Evolutionary conservation across 2,329 filamentous ascomycete genomes (phyloP).

Genomic region (Paecilomyces dactylethromorphus): DNA sequence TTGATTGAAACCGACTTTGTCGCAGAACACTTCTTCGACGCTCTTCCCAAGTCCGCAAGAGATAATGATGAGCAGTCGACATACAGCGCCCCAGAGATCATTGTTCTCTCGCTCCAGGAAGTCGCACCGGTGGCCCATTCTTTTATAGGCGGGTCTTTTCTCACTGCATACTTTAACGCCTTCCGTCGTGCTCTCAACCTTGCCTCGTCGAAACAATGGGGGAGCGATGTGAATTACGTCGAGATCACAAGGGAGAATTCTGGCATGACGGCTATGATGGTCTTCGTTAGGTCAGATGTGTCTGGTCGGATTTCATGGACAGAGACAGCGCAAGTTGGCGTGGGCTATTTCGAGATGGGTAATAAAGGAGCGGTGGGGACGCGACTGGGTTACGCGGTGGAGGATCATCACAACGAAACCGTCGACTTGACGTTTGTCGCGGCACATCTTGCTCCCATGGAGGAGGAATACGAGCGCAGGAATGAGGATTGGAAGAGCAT

Average conservation of each 20-base stretch:
- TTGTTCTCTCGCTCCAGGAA: conserved; percentile 74
- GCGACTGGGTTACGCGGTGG: conserved; percentile 54
- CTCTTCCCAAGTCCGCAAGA: conserved; percentile 38
- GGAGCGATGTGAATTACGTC: conserved; percentile 51
- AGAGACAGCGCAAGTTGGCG: conserved; percentile 75
- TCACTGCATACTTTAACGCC: conserved; percentile 67
- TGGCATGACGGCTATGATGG: conserved; percentile 83
- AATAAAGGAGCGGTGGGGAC: conserved; percentile 91
- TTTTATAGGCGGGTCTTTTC: conserved; percentile 76
- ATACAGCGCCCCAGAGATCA: conserved; percentile 56
- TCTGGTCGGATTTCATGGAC: conserved; percentile 55
- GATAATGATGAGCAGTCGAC: conserved; percentile 38
- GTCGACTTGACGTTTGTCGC: conserved; percentile 77
- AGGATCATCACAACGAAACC: conserved; percentile 32
- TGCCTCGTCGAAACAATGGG: conserved; percentile 49
- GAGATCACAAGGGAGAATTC: conserved; percentile 67
- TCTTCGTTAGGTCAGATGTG: conserved; percentile 64
- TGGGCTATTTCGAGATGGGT: conserved; percentile 81
- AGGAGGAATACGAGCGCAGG: conserved; percentile 65
- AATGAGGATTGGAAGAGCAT: conserved; percentile 88
- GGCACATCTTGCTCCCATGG: conserved; percentile 83
- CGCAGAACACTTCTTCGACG: conserved; percentile 60
- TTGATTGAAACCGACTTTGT: conserved; percentile 65
- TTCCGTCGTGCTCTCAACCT: conserved; percentile 66
- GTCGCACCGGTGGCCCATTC: conserved; percentile 76